Conservation (phyloP, 1,284 basidiomycete species). For the Neonothopanus nambi region DNA sequence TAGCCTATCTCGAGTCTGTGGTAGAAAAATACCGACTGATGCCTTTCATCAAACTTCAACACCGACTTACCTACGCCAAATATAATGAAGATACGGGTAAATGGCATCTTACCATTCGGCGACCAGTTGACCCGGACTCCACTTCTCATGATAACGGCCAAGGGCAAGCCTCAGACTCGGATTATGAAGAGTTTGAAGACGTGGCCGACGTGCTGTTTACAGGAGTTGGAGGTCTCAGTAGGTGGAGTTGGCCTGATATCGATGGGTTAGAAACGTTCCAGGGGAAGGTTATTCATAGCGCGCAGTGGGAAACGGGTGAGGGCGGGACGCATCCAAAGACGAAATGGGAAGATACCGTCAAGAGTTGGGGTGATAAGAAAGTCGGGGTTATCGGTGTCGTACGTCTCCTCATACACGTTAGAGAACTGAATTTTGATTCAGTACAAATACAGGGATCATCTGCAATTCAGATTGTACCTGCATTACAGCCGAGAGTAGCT, state of each 20-base stretch:
- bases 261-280: constrained; percentile 49
- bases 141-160: neutral
- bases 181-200: constrained; percentile 50
- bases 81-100: constrained; percentile 52
- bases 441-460: constrained; percentile 50
- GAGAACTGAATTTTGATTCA: neutral
- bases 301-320: constrained; percentile 51
- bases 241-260: constrained; percentile 64
- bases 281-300: constrained; percentile 55
- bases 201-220: constrained; percentile 54
- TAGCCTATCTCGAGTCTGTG: constrained; percentile 50
- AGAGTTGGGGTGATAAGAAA: constrained; percentile 52
- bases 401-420: constrained; percentile 20
- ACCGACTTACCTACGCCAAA: constrained; percentile 49
- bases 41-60: constrained; percentile 52
- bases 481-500: constrained; percentile 53
- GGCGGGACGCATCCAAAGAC: constrained; percentile 27
- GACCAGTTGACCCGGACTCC: constrained; percentile 20
- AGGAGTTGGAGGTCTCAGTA: constrained; percentile 48
- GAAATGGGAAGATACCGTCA: constrained; percentile 46
- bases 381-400: constrained; percentile 67
- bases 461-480: constrained; percentile 63
- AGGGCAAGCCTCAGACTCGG: constrained; percentile 18
- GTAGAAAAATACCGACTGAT: constrained; percentile 59
- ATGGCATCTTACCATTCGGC: constrained; percentile 54